phyloP scores from a whole-genome alignment of 1,284 basidiomycete species.

The Cutaneotrichosporon sp. region DNA sequence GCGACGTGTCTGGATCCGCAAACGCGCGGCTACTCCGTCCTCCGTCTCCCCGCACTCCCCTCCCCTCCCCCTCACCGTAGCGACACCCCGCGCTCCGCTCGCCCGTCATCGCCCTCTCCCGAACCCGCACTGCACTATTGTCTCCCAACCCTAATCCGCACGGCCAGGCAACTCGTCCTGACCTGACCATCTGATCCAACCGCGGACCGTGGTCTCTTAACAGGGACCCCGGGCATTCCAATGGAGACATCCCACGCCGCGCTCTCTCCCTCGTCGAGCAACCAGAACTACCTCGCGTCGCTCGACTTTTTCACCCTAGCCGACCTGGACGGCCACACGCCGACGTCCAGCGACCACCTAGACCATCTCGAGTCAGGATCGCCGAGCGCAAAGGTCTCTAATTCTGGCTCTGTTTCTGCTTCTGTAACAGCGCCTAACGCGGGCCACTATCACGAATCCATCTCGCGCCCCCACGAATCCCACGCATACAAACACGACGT shows the following conservation, averaged over 20 bases:
- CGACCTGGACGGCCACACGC: constrained; percentile 13
- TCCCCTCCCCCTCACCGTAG: no score
- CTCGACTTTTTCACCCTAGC: constrained; percentile 22
- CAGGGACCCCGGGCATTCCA: neutral
- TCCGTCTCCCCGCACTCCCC: no score
- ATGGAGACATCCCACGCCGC: neutral
- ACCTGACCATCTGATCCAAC: neutral
- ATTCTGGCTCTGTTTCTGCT: neutral
- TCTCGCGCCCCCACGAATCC: neutral
- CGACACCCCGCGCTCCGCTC: no score
- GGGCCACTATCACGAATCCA: neutral
- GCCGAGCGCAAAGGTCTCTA: neutral
- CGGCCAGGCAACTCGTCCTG: no score
- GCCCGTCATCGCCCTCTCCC: no score
- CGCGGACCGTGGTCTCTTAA: neutral
- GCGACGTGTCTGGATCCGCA: no score
- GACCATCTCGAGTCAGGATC: neutral
- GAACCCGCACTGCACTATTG: no score
- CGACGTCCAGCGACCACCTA: no score
- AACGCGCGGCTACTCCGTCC: no score
- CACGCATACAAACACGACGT: neutral
- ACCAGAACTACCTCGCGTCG: constrained; percentile 8
- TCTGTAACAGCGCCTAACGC: neutral
- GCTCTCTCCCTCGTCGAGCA: constrained; percentile 1
- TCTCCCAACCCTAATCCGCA: no score